Base-by-base conservation (phyloP, 192 early-diverging fungal species). In the Lunasporangiospora selenospora region DNA sequence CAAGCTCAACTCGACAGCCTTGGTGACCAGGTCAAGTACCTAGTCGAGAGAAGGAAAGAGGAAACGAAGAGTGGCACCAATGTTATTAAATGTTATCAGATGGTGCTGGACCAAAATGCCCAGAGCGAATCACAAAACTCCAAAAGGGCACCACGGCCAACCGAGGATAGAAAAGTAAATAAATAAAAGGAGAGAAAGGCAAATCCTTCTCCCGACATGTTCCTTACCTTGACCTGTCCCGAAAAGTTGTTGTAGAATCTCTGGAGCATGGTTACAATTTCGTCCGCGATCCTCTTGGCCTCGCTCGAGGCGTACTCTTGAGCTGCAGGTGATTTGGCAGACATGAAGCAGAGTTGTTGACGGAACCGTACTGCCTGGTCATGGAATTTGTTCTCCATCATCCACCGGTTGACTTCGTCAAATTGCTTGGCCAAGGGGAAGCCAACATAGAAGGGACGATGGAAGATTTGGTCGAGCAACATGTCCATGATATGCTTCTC, bases 401-500 rank as follows among this genome's bases (percentile, higher is more conserved):
- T 80, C 79, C 79, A 80, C 2, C 62, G 32, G 11, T 66, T n/a
- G 27, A 80, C 57, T 3, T 31, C 36, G 1, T 50, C 58, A 19
- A 64, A 77, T 11, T 76, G 54, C 26, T 52, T 53, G 6, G 63
- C 58, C 32, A 80, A 38, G 0, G 36, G 18, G 10, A 75, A 77
- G 12, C 77, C 67, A 39, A 80, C 76, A 36, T 81, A 75, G 16
- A 76, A 58, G 10, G 67, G 77, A 23, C 24, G 54, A 44, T 77
- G 45, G 40, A 80, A 80, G 33, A 83, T 64, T 29, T 78, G 71
- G 15, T 78, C 64, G 6, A 83, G 48, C 23, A 83, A 50, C 1
- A 61, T 53, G 46, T 83, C 81, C 79, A 83, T 80, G 26, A 83
- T 78, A 30, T 79, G 80, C 43, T 83, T 83, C 58, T 83, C 77